phyloP scores from a whole-genome alignment of 1,284 basidiomycete species.

The Cryptococcus jaspeensis region DNA sequence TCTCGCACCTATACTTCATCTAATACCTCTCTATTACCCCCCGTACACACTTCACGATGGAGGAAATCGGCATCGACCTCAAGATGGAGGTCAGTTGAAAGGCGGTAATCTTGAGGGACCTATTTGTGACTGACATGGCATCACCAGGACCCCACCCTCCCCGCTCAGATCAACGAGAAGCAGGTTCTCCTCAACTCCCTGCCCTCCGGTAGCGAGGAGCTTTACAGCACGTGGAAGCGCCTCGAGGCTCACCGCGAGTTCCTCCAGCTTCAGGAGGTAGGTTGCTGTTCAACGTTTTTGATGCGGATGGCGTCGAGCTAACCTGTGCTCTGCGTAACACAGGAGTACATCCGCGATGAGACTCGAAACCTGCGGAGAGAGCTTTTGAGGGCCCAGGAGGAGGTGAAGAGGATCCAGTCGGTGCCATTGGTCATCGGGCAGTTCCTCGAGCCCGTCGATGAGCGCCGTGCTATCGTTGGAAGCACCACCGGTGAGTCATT shows the following conservation, averaged over 20 bases:
- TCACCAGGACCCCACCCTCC: slow-evolving; percentile 81
- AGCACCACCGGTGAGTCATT: slow-evolving; percentile 72
- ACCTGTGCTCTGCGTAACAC: slow-evolving; percentile 1
- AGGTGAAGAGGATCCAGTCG: slow-evolving; percentile 98
- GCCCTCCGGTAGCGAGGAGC: slow-evolving; percentile 75
- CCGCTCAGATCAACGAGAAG: slow-evolving; percentile 83
- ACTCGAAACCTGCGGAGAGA: slow-evolving; percentile 97
- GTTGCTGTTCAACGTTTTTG: slow-evolving; percentile 7
- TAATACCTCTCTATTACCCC: neutral
- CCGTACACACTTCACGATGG: slow-evolving; percentile 45
- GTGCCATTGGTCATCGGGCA: slow-evolving; percentile 99
- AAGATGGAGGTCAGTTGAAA: slow-evolving; percentile 67
- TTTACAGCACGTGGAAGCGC: slow-evolving; percentile 94
- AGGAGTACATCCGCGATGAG: slow-evolving; percentile 96
- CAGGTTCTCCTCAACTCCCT: slow-evolving; percentile 77
- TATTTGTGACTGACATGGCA: neutral
- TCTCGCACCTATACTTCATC: slow-evolving; percentile 4
- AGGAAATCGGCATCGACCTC: slow-evolving; percentile 68
- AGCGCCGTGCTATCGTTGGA: slow-evolving; percentile 95
- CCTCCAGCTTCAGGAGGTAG: slow-evolving; percentile 84
- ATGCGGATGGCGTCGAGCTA: slow-evolving; percentile 2
- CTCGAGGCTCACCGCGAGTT: slow-evolving; percentile 89
- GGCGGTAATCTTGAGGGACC: too few species aligned
- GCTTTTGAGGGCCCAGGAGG: slow-evolving; percentile 96
- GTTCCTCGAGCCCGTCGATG: slow-evolving; percentile 98